Conservation (phyloP, 305 asterid genomes). For the Fraxinus angustifolia region DNA sequence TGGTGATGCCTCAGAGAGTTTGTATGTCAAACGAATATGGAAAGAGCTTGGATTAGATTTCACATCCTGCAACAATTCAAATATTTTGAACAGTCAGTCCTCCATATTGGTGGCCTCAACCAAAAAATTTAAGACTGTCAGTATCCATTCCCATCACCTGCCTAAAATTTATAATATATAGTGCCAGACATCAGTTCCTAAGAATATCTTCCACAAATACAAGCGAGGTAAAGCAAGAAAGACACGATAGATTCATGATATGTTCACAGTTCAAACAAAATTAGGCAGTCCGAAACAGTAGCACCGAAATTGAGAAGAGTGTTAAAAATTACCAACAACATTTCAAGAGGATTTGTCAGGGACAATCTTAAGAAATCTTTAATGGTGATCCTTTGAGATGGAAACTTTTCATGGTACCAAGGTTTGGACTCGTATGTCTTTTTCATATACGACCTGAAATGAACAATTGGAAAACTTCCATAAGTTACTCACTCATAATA, state of each 20-base stretch:
- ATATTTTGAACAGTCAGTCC: conserved; percentile 9
- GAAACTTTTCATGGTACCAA: conserved; percentile 48
- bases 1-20: conserved; percentile 40
- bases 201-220: background rate
- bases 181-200: conserved; percentile 10
- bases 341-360: conserved; percentile 38
- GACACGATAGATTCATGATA: background rate
- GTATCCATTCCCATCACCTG: background rate
- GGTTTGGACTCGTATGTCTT: conserved; percentile 55
- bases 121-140: background rate
- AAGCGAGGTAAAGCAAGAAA: conserved; percentile 1
- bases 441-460: conserved; percentile 58
- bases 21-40: conserved; percentile 59
- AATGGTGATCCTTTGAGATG: conserved; percentile 33
- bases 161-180: conserved; percentile 4
- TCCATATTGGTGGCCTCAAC: conserved; percentile 3
- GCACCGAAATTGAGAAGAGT: background rate
- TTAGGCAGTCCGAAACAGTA: conserved; percentile 2
- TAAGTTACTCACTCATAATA: conserved; percentile 5
- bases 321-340: background rate
- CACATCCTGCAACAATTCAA: conserved; percentile 50
- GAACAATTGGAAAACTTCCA: conserved; percentile 8
- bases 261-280: background rate
- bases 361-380: conserved; percentile 71
- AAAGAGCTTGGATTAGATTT: conserved; percentile 22